A percentile compares a stretch with the other conserved stretches of the same genome.
Evolutionary conservation across 345 rosid genomes (phyloP).

Genomic region (Melaleuca quinquenervia): DNA sequence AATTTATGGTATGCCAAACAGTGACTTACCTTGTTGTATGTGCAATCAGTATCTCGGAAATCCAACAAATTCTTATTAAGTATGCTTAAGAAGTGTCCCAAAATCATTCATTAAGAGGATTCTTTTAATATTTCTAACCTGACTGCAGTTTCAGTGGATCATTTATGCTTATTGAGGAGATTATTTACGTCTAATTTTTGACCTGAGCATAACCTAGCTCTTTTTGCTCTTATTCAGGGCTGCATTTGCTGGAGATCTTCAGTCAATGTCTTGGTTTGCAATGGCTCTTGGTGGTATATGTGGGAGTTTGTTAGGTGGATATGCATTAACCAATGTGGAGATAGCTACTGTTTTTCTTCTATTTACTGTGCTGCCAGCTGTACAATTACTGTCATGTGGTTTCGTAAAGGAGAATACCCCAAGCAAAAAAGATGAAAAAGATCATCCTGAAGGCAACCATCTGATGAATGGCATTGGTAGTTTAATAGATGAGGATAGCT

Average conservation of each 20-base stretch:
- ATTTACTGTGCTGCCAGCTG: conserved; percentile 56
- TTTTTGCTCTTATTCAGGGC: conserved; percentile 38
- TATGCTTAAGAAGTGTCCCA: not conserved
- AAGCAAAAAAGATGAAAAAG: conserved; percentile 15
- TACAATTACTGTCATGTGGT: conserved; percentile 71
- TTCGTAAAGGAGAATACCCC: conserved; percentile 49
- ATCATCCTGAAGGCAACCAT: conserved; percentile 15
- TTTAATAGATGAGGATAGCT: conserved; percentile 21
- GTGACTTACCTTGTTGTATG: not conserved
- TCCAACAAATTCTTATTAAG: not conserved
- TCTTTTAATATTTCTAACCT: not conserved
- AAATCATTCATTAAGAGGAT: not conserved
- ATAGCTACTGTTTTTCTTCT: conserved; percentile 73
- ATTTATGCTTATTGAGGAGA: not conserved
- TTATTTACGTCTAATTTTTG: not conserved
- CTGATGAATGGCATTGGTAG: conserved; percentile 24
- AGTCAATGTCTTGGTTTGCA: conserved; percentile 81
- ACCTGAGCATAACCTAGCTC: not conserved
- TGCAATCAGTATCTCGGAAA: not conserved
- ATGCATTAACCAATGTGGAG: conserved; percentile 55
- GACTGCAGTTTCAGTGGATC: not conserved
- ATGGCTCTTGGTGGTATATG: conserved; percentile 94
- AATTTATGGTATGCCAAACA: not conserved
- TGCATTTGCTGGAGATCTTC: conserved; percentile 91
- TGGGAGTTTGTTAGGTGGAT: conserved; percentile 88